Conservation (phyloP, 2,329 filamentous ascomycete species). For the Acrocalymma vagum region DNA sequence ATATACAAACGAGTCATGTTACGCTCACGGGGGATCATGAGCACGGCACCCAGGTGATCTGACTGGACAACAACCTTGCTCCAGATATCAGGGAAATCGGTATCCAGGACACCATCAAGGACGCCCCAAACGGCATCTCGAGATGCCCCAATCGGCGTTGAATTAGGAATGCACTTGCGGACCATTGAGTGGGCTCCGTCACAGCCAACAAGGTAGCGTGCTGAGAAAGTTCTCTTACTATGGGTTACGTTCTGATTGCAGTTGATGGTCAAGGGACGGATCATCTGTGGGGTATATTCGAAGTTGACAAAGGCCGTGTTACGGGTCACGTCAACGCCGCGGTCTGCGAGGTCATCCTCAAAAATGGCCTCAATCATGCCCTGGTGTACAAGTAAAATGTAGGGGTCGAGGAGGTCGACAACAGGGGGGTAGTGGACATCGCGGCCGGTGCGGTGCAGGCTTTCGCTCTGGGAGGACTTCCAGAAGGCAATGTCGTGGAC, state of each 20-base stretch:
- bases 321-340: constrained; percentile 69
- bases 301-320: constrained; percentile 69
- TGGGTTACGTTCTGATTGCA: constrained; percentile 51
- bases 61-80: constrained; percentile 76
- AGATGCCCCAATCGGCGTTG: constrained; percentile 57
- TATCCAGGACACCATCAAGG: constrained; percentile 74
- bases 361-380: constrained; percentile 79
- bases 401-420: constrained; percentile 62
- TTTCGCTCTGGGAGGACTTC: constrained; percentile 44
- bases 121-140: constrained; percentile 74
- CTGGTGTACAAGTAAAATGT: constrained; percentile 69
- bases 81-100: constrained; percentile 79
- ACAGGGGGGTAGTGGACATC: constrained; percentile 71
- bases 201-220: constrained; percentile 74
- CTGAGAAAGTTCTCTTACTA: constrained; percentile 55
- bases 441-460: constrained; percentile 68
- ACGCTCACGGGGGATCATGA: constrained; percentile 77
- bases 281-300: constrained; percentile 48
- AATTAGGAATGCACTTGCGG: constrained; percentile 65
- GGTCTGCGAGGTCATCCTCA: constrained; percentile 71
- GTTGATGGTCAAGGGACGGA: constrained; percentile 51
- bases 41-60: constrained; percentile 71
- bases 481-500: constrained; percentile 81
- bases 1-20: constrained; percentile 73
- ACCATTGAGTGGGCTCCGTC: constrained; percentile 78